Conservation (phyloP, 345 rosid species). For the Cardamine occulta region DNA sequence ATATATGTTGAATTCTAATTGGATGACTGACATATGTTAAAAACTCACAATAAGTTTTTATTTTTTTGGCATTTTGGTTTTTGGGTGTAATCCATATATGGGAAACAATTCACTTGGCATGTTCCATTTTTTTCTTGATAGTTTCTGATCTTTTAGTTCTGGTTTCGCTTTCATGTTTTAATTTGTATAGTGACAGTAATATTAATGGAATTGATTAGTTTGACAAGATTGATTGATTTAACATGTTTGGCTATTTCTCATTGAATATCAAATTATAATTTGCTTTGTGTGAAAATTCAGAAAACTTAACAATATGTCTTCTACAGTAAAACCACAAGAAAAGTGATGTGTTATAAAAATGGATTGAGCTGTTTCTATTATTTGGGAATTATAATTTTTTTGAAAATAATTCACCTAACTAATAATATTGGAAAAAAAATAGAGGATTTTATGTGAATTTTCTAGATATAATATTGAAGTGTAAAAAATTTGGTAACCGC, state of each 20-base stretch:
- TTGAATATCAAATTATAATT: background rate
- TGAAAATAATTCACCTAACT: too few relatives aligned
- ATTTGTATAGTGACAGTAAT: background rate
- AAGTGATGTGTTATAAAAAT: too few relatives aligned
- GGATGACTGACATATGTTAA: background rate
- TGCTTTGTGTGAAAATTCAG: background rate
- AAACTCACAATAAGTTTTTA: background rate
- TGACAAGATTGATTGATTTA: slow-evolving; percentile 19
- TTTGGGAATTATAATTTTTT: too few relatives aligned
- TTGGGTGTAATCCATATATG: slow-evolving; percentile 10
- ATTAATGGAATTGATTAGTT: background rate
- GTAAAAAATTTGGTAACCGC: too few relatives aligned
- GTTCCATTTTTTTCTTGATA: background rate
- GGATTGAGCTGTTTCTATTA: too few relatives aligned
- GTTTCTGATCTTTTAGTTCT: background rate
- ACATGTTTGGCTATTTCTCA: slow-evolving; percentile 4
- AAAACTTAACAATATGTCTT: too few relatives aligned
- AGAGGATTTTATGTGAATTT: too few relatives aligned
- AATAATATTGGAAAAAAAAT: too few relatives aligned
- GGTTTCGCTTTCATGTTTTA: slow-evolving; percentile 4
- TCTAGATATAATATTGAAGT: too few relatives aligned
- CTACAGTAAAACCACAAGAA: too few relatives aligned
- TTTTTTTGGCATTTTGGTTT: background rate
- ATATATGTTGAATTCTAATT: background rate
- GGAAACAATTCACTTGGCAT: slow-evolving; percentile 26